phyloP scores from a whole-genome alignment of 768 basidiomycete species.

The Tylopilus sp. region DNA sequence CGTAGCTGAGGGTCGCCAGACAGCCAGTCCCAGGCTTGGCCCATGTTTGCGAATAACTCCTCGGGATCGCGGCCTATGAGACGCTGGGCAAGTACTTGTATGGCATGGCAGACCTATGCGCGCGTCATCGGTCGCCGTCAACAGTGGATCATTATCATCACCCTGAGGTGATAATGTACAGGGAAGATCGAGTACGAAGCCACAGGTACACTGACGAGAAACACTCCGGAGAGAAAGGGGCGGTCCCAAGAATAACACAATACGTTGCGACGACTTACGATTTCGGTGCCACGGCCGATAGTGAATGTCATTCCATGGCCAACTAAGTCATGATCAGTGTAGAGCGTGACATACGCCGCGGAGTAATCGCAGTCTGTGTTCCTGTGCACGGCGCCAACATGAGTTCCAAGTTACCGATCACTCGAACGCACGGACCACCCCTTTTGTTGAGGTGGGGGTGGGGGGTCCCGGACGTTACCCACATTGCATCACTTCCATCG shows the following conservation, averaged over 20 bases:
- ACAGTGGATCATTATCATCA: not conserved
- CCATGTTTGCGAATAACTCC: constrained; percentile 83
- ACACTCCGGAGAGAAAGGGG: no score
- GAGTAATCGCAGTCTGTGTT: constrained; percentile 95
- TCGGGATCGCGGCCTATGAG: constrained; percentile 83
- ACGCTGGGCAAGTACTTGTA: constrained; percentile 71
- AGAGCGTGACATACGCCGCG: constrained; percentile 78
- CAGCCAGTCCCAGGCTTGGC: constrained; percentile 80
- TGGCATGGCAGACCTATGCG: constrained; percentile 67
- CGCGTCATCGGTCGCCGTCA: not conserved
- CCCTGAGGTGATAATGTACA: not conserved
- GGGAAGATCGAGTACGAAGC: not conserved
- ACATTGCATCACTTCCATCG: constrained; percentile 93
- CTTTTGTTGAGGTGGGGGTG: not conserved
- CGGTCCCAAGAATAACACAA: not conserved
- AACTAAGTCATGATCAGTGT: constrained; percentile 59
- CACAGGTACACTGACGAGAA: not conserved
- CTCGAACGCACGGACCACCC: not conserved
- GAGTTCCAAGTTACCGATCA: not conserved
- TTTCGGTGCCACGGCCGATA: constrained; percentile 90
- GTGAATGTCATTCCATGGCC: constrained; percentile 92
- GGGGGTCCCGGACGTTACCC: not conserved
- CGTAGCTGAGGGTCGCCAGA: constrained; percentile 83
- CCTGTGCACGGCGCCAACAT: constrained; percentile 39
- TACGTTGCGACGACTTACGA: constrained; percentile 42